Evolutionary conservation across 1,284 basidiomycete species (phyloP).

Genomic region (Cryptococcus sp.): DNA sequence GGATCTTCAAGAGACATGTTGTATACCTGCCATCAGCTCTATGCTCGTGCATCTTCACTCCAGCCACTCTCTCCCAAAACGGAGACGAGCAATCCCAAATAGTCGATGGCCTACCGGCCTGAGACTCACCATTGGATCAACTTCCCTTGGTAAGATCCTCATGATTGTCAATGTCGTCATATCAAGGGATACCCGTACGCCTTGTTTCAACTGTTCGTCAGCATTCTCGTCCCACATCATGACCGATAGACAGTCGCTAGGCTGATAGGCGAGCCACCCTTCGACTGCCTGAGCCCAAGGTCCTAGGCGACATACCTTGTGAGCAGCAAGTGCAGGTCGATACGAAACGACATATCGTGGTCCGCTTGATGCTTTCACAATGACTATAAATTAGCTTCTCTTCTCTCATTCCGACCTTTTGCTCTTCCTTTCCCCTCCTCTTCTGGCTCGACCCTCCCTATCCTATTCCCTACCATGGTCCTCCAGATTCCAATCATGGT

Average conservation of each 20-base stretch:
- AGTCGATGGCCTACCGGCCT: background rate
- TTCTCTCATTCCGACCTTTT: background rate
- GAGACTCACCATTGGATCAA: slow-evolving; percentile 80
- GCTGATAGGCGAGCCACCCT: no score
- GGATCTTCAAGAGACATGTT: slow-evolving; percentile 99
- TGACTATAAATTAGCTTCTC: slow-evolving; percentile 58
- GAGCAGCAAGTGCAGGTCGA: slow-evolving; percentile 82
- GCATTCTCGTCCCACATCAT: background rate
- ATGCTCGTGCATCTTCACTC: background rate
- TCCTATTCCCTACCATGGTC: no score
- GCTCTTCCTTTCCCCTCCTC: no score
- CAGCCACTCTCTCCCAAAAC: background rate
- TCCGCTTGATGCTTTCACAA: slow-evolving; percentile 97
- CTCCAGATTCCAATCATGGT: no score
- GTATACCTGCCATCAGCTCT: slow-evolving; percentile 57
- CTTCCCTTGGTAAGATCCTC: slow-evolving; percentile 95
- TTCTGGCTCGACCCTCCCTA: no score
- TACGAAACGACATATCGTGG: slow-evolving; percentile 99
- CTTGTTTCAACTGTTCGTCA: slow-evolving; percentile 66
- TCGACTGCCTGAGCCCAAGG: background rate
- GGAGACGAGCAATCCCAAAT: no score
- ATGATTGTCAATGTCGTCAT: slow-evolving; percentile 99
- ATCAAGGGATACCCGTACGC: slow-evolving; percentile 93
- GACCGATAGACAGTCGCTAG: background rate
- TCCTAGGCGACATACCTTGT: slow-evolving; percentile 47